Evolutionary conservation across 2,329 filamentous ascomycete genomes (phyloP).

Genomic region (Aureobasidium subglaciale): DNA sequence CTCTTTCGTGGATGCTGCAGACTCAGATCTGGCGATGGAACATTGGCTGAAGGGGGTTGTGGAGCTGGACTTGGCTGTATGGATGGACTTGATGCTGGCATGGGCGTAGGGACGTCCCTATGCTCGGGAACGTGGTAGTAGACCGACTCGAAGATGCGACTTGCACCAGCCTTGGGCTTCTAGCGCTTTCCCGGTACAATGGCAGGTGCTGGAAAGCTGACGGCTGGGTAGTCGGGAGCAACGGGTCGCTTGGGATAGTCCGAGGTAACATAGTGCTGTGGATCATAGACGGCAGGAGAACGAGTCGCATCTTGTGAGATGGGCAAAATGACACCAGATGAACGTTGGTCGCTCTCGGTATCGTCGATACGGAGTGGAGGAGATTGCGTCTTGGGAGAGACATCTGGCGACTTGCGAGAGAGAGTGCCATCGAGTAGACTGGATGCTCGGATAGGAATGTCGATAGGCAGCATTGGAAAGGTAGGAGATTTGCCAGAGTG

Average conservation of each 20-base stretch:
- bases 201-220: not conserved
- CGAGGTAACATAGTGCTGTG: not conserved
- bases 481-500: constrained; percentile 15
- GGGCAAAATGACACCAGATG: not conserved
- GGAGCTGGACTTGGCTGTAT: not conserved
- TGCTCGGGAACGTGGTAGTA: constrained; percentile 12
- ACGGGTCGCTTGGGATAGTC: no score
- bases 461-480: constrained; percentile 9
- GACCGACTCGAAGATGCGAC: constrained; percentile 12
- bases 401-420: constrained; percentile 11
- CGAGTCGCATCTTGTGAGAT: constrained; percentile 7
- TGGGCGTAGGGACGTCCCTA: not conserved
- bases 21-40: constrained; percentile 18
- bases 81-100: not conserved
- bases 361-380: constrained; percentile 16
- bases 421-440: constrained; percentile 12
- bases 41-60: not conserved
- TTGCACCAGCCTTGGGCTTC: constrained; percentile 6
- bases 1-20: constrained; percentile 28
- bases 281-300: not conserved
- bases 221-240: not conserved
- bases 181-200: not conserved
- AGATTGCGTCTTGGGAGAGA: constrained; percentile 15
- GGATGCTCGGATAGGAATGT: constrained; percentile 5
- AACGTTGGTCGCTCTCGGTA: constrained; percentile 16